Base-by-base conservation (phyloP, 2,329 filamentous ascomycete species). In the Alternaria novae-zelandiae region DNA sequence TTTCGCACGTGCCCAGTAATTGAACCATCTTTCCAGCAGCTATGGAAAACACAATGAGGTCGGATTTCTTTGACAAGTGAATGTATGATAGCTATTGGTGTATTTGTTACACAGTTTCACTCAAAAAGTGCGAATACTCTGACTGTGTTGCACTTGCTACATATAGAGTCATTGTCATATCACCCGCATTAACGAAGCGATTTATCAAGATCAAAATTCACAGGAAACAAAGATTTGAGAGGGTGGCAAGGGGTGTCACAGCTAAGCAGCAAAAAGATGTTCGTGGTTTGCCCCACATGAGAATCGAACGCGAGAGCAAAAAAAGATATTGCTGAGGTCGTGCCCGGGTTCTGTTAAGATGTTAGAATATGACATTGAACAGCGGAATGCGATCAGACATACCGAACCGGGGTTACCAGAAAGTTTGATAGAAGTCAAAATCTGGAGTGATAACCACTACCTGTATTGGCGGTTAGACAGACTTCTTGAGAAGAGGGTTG, bases 361-460 rank as follows among this genome's bases (percentile, higher is more conserved):
- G n/a, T 49, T 49, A 49, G 46, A 20, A 49, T 12, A 0, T 12
- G 5, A 41, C 6, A 25, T 7, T 2, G 7, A 6, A 1, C 5
- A 12, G 12, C 10, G 6, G 54, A 32, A 30, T 15, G 11, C 12
- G 30, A 12, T 11, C n/a, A 11, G 7, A 21, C 46, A 10, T 56
- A 46, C 54, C 54, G 55, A 63, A 63, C 61, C 57, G 61, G 61
- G 61, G 61, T 63, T 63, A 60, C 61, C 61, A 60, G 61, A 63
- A 63, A 2, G 15, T 56, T 60, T 50, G 47, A 41, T 6, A 45
- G 11, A 41, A 56, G 50, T 63, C 61, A 63, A 63, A 63, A 63
- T 63, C 61, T 60, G 61, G 61, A 63, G 61, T 63, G 61, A 63
- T 63, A 63, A 63, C 61, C 61, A 63, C 61, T 63, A 55, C 53